Percentiles rank a stretch among this genome's conserved stretches.
These are phyloP conservation scores for Kuraishia molischiana DNA, from an alignment of 805 yeast genomes.

Conservation along the genomic window DNA sequence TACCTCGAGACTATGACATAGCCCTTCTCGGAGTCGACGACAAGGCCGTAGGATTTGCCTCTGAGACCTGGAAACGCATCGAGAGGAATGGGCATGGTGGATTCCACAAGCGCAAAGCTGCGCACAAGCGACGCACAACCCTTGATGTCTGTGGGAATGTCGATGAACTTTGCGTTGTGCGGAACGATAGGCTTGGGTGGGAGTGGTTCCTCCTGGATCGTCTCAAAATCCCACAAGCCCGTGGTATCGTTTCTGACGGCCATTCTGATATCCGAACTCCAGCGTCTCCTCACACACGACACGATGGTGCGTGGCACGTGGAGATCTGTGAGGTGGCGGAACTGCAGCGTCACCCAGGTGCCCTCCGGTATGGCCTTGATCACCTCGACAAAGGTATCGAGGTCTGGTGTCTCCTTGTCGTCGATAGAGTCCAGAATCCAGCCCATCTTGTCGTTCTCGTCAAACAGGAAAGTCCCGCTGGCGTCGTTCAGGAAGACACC, in stretches of 20 bases:
- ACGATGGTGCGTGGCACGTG: conserved; percentile 66
- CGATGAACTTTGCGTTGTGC: conserved; percentile 59
- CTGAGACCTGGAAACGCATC: conserved; percentile 65
- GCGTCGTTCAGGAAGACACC: conserved; percentile 80
- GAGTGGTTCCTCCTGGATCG: conserved; percentile 49
- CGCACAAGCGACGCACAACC: conserved; percentile 48
- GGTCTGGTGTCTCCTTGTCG: conserved; percentile 60
- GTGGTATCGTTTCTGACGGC: conserved; percentile 52
- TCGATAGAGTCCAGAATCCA: conserved; percentile 79
- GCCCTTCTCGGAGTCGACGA: conserved; percentile 74
- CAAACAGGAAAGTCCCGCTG: conserved; percentile 62
- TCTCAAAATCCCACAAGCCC: conserved; percentile 46
- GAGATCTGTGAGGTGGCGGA: conserved; percentile 70
- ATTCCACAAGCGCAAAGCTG: conserved; percentile 64
- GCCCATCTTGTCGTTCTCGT: conserved; percentile 51
- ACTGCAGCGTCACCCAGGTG: conserved; percentile 57
- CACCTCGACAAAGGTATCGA: conserved; percentile 69
- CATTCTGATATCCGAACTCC: conserved; percentile 63
- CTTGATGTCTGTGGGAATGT: conserved; percentile 49
- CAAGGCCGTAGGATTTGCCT: conserved; percentile 63
- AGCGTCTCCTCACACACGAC: conserved; percentile 73
- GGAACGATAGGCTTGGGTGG: conserved; percentile 44
- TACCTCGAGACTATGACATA: conserved; percentile 71
- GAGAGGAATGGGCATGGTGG: conserved; percentile 56
- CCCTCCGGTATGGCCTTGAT: conserved; percentile 73